Percentiles rank a stretch among this genome's conserved stretches.
Evolutionary conservation across 2,329 filamentous ascomycete species (phyloP).

Genomic region (Scedosporium minutisporum): DNA sequence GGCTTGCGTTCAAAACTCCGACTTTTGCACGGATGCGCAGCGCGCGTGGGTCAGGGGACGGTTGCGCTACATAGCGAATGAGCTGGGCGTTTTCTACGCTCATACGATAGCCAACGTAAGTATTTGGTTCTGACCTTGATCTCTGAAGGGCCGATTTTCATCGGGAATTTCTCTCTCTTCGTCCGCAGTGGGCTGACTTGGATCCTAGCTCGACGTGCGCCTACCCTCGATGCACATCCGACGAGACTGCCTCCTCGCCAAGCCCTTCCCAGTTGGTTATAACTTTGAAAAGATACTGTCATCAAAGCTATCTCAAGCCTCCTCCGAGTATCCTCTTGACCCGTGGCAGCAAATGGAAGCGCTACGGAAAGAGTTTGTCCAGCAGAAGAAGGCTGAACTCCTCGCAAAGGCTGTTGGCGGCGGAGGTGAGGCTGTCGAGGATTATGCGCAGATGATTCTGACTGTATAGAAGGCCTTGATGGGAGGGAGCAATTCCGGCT

Average conservation of each 20-base stretch:
- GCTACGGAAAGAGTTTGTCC: constrained; percentile 34
- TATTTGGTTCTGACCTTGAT: no score
- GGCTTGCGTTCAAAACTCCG: constrained; percentile 41
- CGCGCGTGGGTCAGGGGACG: constrained; percentile 45
- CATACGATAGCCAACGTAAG: constrained; percentile 44
- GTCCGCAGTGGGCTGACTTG: background rate
- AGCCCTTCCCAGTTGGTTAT: constrained; percentile 29
- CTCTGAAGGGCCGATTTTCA: background rate
- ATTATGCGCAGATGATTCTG: constrained; percentile 21
- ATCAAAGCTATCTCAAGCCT: constrained; percentile 23
- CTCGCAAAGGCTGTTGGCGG: constrained; percentile 28
- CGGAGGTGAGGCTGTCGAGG: constrained; percentile 25
- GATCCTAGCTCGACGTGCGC: constrained; percentile 41
- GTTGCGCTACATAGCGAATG: constrained; percentile 42
- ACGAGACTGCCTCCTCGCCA: constrained; percentile 38
- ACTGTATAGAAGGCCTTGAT: background rate
- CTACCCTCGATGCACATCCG: constrained; percentile 54
- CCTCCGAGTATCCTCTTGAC: constrained; percentile 26
- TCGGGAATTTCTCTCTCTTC: constrained; percentile 1
- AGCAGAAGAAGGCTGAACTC: constrained; percentile 32
- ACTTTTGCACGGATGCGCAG: constrained; percentile 51
- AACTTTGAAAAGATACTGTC: constrained; percentile 37
- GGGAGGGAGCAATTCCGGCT: no score
- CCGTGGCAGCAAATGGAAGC: constrained; percentile 39
- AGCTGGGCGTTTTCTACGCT: constrained; percentile 49